Base-by-base conservation (phyloP, 306 rosid species). In the Inga laurina region DNA sequence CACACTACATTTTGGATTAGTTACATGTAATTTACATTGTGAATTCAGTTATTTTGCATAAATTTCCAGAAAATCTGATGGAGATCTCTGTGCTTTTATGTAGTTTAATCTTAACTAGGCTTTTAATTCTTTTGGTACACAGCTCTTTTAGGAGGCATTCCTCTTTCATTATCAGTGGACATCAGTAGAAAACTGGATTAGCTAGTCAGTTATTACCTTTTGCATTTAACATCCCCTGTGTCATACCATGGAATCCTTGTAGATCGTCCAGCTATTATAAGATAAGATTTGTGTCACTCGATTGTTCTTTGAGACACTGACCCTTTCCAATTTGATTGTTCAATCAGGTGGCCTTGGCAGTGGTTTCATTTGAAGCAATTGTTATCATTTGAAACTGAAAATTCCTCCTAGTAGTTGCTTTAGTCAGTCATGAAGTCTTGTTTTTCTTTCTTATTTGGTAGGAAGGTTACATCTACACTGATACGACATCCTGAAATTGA, bases 381-480 rank as follows among this genome's bases (percentile, higher is more conserved):
- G 59, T 52, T 79, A 69, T 69, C 65, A 62, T 65, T 84, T 81
- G 82, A 75, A 75, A 76, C 45, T 37, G 37, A 37, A 79, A 65
- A 81, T 46, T 10, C 72, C 81, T 70, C 83, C 56, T 37, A 76
- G 66, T 56, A 71, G 73, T 45, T 72, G 57, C 39, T 45, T 32
- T 66, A 46, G 78, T 74, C 82, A 82, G 82, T 79, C 39, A 95
- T 95, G 98, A 72, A 84, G 74, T 95, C 96, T 73, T 95, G 98
- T 84, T 90, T 95, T 67, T 86, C 96, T 76, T 87, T 62, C 90
- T 86, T 76, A 51, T 84, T 82, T 80, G 10, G 91, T 67, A 88
- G 82, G 85, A 83, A 76, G 79, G 75, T 9, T n/a, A 34, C 68
- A 12, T 48, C 84, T 82, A 56, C 91, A 44, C 80, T 81, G 11